Evolutionary conservation across 208 protist species (phyloP).

Genomic region (Trypanosoma theileri): DNA sequence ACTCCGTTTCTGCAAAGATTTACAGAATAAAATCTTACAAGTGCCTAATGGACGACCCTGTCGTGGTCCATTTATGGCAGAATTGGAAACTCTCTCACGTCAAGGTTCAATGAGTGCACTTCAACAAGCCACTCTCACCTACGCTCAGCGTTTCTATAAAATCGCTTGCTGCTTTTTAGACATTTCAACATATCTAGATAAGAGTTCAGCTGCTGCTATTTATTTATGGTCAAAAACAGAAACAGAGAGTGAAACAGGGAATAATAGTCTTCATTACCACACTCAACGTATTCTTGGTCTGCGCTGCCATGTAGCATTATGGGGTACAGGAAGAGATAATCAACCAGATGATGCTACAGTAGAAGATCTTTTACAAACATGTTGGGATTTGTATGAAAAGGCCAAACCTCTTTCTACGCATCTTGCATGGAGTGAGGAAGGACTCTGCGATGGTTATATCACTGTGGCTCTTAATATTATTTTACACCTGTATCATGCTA

Average conservation of each 20-base stretch:
- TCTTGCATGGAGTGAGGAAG: conserved; percentile 84
- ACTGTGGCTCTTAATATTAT: conserved; percentile 68
- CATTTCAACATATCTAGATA: conserved; percentile 76
- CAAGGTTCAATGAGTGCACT: conserved; percentile 28
- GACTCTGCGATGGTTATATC: conserved; percentile 82
- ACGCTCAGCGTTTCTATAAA: conserved; percentile 72
- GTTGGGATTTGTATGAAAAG: conserved; percentile 43
- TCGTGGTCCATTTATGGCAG: conserved; percentile 80
- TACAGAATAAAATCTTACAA: conserved; percentile 29
- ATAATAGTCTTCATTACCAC: conserved; percentile 38
- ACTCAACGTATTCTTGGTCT: conserved; percentile 68
- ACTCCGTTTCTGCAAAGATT: conserved; percentile 39
- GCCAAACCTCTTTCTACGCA: conserved; percentile 48
- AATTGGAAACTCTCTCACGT: conserved; percentile 60
- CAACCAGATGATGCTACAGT: conserved; percentile 36
- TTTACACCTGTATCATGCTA: conserved; percentile 58
- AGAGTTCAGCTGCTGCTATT: conserved; percentile 42
- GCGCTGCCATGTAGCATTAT: conserved; percentile 66
- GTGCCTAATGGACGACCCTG: conserved; percentile 37
- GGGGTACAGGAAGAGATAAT: conserved; percentile 35
- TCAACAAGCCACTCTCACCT: conserved; percentile 45
- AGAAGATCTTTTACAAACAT: conserved; percentile 45
- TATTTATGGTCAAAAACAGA: conserved; percentile 52
- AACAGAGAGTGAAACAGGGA: neutral
- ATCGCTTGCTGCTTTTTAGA: conserved; percentile 84